Conservation (phyloP, 495 filamentous ascomycete genomes). For the Penicillium macrosclerotiorum region DNA sequence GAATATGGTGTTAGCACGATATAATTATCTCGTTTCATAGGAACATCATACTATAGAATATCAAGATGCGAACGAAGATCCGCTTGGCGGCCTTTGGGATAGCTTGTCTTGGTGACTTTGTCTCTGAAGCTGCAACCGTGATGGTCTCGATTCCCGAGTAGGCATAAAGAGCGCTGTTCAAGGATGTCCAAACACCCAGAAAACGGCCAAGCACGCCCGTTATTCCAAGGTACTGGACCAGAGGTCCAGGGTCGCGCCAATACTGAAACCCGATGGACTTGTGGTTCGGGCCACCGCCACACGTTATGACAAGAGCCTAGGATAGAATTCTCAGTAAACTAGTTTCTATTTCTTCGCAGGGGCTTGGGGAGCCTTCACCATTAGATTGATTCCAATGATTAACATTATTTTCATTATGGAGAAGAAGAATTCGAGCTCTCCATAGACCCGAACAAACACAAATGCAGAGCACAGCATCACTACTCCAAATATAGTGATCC, state of each 20-base stretch:
- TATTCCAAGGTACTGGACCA: conserved; percentile 21
- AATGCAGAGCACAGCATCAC: conserved; percentile 44
- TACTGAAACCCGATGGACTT: conserved; percentile 19
- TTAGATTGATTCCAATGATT: conserved; percentile 47
- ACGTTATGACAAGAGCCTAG: conserved; percentile 35
- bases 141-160: conserved; percentile 55
- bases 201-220: conserved; percentile 18
- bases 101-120: conserved; percentile 29
- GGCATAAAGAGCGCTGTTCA: conserved; percentile 54
- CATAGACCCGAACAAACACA: conserved; percentile 44
- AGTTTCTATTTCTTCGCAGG: no score
- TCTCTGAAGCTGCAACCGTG: conserved; percentile 48
- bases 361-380: no score
- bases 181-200: conserved; percentile 55
- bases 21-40: no score
- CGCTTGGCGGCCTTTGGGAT: conserved; percentile 41
- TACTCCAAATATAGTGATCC: conserved; percentile 45
- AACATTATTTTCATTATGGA: conserved; percentile 45
- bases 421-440: conserved; percentile 47
- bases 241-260: conserved; percentile 23
- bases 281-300: conserved; percentile 20
- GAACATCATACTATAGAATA: no score
- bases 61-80: conserved; percentile 38
- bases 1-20: no score
- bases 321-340: no score